phyloP scores from a whole-genome alignment of 2,329 filamentous ascomycete genomes.

The Clarireedia monteithiana region DNA sequence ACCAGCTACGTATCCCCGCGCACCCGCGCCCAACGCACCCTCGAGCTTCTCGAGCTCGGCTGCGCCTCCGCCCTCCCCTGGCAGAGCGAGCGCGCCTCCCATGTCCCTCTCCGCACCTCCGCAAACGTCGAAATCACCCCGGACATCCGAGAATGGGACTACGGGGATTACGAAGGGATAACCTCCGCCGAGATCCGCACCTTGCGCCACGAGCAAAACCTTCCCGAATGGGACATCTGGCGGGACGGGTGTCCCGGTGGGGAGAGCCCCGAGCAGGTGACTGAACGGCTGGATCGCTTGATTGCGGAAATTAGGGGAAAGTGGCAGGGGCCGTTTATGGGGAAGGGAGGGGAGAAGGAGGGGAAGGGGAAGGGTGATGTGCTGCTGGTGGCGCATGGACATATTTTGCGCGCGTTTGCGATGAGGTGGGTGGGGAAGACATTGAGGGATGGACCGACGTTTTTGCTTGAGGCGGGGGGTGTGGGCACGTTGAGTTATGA shows the following conservation, averaged over 20 bases:
- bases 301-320: constrained; percentile 66
- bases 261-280: constrained; percentile 62
- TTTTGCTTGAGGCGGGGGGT: constrained; percentile 84
- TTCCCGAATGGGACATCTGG: constrained; percentile 74
- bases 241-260: constrained; percentile 78
- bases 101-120: constrained; percentile 39
- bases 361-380: constrained; percentile 45
- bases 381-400: constrained; percentile 79
- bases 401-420: constrained; percentile 81
- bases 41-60: constrained; percentile 76
- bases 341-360: constrained; percentile 34
- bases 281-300: constrained; percentile 62
- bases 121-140: constrained; percentile 61
- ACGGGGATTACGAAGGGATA: constrained; percentile 79
- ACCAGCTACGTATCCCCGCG: constrained; percentile 77
- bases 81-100: constrained; percentile 40
- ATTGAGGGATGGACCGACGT: constrained; percentile 62
- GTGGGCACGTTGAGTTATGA: constrained; percentile 79
- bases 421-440: constrained; percentile 75
- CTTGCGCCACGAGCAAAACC: constrained; percentile 36
- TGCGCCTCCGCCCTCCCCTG: constrained; percentile 65
- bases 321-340: constrained; percentile 53
- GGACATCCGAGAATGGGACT: constrained; percentile 66
- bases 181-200: constrained; percentile 62
- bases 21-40: constrained; percentile 76